These are phyloP conservation scores for Vanrija sp. DNA, from an alignment of 1,284 basidiomycete species.

Conservation along the genomic window DNA sequence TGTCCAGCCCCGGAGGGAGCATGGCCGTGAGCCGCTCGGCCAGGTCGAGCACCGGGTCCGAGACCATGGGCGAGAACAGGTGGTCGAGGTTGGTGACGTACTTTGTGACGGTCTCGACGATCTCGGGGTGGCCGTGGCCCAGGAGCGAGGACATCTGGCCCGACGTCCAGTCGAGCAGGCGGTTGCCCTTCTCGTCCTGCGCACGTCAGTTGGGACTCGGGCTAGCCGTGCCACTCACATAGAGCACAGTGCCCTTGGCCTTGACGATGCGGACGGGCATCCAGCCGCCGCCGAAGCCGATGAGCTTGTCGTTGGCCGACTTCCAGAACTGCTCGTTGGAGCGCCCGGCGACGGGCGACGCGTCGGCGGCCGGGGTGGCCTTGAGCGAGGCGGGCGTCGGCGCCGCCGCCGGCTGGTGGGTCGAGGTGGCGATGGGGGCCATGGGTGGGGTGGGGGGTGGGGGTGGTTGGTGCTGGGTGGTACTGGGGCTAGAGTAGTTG, in stretches of 20 bases:
- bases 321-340: conserved; percentile 22
- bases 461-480: too few relatives aligned
- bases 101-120: conserved; percentile 23
- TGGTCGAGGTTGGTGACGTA: conserved; percentile 35
- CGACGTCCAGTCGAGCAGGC: conserved; percentile 39
- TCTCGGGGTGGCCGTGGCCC: conserved; percentile 38
- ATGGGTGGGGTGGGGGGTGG: too few relatives aligned
- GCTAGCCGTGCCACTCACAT: conserved; percentile 1
- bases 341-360: background rate
- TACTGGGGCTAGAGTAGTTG: too few relatives aligned
- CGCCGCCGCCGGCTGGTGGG: too few relatives aligned
- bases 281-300: conserved; percentile 22
- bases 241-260: conserved; percentile 19
- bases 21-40: conserved; percentile 23
- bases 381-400: too few relatives aligned
- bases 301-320: conserved; percentile 17
- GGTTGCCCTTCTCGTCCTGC: conserved; percentile 27
- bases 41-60: conserved; percentile 31
- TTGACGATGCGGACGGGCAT: conserved; percentile 16
- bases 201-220: background rate
- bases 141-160: conserved; percentile 36
- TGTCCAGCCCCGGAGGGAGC: conserved; percentile 25
- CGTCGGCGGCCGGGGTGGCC: background rate
- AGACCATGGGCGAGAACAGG: conserved; percentile 33
- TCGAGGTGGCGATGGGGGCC: too few relatives aligned